A percentile compares a stretch with the other conserved stretches of the same genome.
These are phyloP conservation scores for Sarcocystis neurona DNA, from an alignment of 169 alveolate species.

Conservation along the genomic window DNA sequence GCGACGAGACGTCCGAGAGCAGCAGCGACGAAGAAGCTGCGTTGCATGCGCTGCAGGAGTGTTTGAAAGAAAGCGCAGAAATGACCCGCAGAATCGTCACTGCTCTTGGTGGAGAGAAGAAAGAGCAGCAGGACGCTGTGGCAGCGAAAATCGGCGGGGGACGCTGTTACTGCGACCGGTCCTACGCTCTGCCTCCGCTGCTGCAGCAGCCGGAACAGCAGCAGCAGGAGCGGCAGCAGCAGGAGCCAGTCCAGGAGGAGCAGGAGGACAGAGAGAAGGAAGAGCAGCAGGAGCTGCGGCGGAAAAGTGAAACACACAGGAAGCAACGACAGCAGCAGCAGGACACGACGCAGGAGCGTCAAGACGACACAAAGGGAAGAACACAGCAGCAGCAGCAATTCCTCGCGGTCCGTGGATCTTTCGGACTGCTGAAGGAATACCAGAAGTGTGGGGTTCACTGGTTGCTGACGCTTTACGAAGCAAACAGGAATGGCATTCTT, in stretches of 20 bases:
- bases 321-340: too few relatives aligned
- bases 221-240: constrained; percentile 42
- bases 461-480: constrained; percentile 78
- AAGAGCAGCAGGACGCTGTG: neutral
- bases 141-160: constrained; percentile 46
- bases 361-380: too few relatives aligned
- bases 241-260: too few relatives aligned
- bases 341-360: too few relatives aligned
- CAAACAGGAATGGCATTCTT: constrained; percentile 79
- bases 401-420: constrained; percentile 26
- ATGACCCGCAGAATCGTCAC: constrained; percentile 51
- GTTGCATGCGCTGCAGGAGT: constrained; percentile 54
- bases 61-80: constrained; percentile 37
- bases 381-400: too few relatives aligned
- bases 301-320: too few relatives aligned
- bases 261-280: too few relatives aligned
- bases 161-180: constrained; percentile 52
- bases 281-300: too few relatives aligned
- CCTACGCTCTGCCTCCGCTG: constrained; percentile 24
- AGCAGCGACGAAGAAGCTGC: constrained; percentile 58
- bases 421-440: constrained; percentile 80
- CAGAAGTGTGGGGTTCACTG: constrained; percentile 82
- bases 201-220: constrained; percentile 17
- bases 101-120: constrained; percentile 56
- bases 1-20: neutral